phyloP scores from a whole-genome alignment of 2,329 filamentous ascomycete genomes.

The Coniochaeta sp. region DNA sequence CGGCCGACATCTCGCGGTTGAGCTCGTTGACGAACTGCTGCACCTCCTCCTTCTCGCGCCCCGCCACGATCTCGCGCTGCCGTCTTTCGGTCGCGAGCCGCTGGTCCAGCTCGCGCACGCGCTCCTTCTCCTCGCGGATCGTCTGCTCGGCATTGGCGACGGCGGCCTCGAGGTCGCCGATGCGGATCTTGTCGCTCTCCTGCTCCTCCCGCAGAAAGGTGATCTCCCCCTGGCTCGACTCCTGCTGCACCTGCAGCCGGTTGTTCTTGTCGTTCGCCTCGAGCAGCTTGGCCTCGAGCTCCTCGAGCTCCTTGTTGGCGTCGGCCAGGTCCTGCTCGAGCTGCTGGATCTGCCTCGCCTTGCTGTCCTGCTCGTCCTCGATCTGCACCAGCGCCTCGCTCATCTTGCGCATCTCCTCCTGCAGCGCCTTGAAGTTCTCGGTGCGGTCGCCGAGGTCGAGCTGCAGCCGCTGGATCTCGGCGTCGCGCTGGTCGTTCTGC shows the following conservation, averaged over 20 bases:
- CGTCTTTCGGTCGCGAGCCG: slow-evolving; percentile 73
- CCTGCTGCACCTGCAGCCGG: slow-evolving; percentile 80
- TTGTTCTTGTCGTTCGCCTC: slow-evolving; percentile 86
- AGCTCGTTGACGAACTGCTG: slow-evolving; percentile 91
- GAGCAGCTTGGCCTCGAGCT: slow-evolving; percentile 73
- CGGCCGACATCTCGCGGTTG: slow-evolving; percentile 71
- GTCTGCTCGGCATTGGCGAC: slow-evolving; percentile 72
- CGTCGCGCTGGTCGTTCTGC: slow-evolving; percentile 65
- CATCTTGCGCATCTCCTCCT: slow-evolving; percentile 88
- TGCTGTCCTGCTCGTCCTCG: slow-evolving; percentile 81
- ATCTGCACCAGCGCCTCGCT: slow-evolving; percentile 79
- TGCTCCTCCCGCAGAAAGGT: slow-evolving; percentile 94
- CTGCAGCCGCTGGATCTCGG: slow-evolving; percentile 63
- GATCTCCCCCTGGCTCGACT: slow-evolving; percentile 89
- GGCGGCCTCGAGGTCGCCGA: slow-evolving; percentile 83
- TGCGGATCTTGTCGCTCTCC: slow-evolving; percentile 95
- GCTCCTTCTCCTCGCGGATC: slow-evolving; percentile 80
- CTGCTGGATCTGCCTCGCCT: slow-evolving; percentile 69
- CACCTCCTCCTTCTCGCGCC: slow-evolving; percentile 88
- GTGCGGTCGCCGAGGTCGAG: slow-evolving; percentile 67
- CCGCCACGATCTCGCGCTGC: slow-evolving; percentile 80
- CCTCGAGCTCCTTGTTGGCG: slow-evolving; percentile 79
- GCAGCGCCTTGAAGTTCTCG: slow-evolving; percentile 86
- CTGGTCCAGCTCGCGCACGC: slow-evolving; percentile 61
- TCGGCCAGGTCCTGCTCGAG: slow-evolving; percentile 78